These are phyloP conservation scores for Ananas comosus DNA, from an alignment of 176 grass and related monocot genomes.

Conservation along the genomic window DNA sequence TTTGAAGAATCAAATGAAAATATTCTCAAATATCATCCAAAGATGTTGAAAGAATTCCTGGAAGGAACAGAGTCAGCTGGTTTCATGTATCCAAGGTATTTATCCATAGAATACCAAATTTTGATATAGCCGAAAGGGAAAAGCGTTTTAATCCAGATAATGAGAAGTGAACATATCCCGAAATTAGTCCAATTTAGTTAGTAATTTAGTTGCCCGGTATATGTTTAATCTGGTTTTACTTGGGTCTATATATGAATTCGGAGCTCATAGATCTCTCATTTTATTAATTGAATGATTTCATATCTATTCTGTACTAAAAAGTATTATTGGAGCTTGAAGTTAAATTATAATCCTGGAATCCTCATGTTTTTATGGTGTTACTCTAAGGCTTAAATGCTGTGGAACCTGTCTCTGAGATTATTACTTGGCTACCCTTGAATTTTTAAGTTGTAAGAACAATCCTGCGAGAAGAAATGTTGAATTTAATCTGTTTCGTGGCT, in stretches of 20 bases:
- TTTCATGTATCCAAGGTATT: conserved; percentile 97
- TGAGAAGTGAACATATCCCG: not conserved
- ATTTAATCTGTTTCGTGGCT: not conserved
- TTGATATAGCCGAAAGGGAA: not conserved
- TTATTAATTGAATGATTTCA: no score
- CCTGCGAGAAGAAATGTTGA: not conserved
- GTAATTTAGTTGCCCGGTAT: not conserved
- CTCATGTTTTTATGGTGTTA: no score
- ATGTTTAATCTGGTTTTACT: not conserved
- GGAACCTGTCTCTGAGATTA: no score
- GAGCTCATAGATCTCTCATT: no score
- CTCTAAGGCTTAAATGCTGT: no score
- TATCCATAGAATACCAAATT: conserved; percentile 3
- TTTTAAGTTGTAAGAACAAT: not conserved
- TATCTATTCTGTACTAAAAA: no score
- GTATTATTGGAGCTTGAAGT: no score
- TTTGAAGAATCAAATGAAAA: no score
- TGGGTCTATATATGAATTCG: not conserved
- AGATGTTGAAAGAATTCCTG: conserved; percentile 79
- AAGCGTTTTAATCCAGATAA: not conserved
- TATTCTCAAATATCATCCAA: conserved; percentile 92
- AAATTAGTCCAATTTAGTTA: not conserved
- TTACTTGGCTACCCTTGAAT: no score
- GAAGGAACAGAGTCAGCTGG: conserved; percentile 61
- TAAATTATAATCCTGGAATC: no score